A percentile compares a stretch with the other conserved stretches of the same genome.
Evolutionary conservation across 2,329 filamentous ascomycete species (phyloP).

Genomic region (Sphaerulina vaccinii): DNA sequence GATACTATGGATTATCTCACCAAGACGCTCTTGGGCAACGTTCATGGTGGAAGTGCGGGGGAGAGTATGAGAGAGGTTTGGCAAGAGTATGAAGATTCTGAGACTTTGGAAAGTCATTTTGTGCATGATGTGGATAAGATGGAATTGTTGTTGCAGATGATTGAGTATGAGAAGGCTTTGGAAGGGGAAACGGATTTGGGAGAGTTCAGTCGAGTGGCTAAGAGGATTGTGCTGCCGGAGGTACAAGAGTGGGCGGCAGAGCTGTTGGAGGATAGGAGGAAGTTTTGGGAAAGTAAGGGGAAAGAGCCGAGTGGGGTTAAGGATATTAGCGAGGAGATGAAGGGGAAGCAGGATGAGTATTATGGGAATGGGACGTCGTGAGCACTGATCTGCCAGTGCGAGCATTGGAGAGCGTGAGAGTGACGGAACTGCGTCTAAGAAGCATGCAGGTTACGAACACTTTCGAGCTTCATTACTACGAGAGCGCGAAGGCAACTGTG

Average conservation of each 20-base stretch:
- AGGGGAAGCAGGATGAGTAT: conserved; percentile 37
- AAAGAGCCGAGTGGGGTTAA: conserved; percentile 30
- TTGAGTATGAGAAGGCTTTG: conserved; percentile 83
- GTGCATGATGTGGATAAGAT: conserved; percentile 98
- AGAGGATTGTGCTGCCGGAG: conserved; percentile 70
- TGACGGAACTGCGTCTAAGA: background rate
- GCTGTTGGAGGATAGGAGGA: conserved; percentile 71
- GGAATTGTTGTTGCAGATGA: conserved; percentile 89
- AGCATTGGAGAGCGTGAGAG: background rate
- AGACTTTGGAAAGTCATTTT: conserved; percentile 80
- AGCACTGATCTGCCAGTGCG: background rate
- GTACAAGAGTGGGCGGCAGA: conserved; percentile 76
- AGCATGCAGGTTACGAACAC: background rate
- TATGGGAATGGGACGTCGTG: conserved; percentile 30
- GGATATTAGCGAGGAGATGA: conserved; percentile 30
- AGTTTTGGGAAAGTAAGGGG: conserved; percentile 61
- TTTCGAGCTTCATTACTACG: background rate
- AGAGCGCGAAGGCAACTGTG: background rate
- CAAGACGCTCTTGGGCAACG: conserved; percentile 66
- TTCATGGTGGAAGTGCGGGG: conserved; percentile 69
- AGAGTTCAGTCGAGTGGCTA: conserved; percentile 81
- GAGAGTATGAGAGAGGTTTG: conserved; percentile 75
- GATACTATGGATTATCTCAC: conserved; percentile 92
- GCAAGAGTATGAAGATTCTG: conserved; percentile 90
- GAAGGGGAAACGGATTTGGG: conserved; percentile 69